Conservation (phyloP, 495 filamentous ascomycete species). For the Penicillium lagena region DNA sequence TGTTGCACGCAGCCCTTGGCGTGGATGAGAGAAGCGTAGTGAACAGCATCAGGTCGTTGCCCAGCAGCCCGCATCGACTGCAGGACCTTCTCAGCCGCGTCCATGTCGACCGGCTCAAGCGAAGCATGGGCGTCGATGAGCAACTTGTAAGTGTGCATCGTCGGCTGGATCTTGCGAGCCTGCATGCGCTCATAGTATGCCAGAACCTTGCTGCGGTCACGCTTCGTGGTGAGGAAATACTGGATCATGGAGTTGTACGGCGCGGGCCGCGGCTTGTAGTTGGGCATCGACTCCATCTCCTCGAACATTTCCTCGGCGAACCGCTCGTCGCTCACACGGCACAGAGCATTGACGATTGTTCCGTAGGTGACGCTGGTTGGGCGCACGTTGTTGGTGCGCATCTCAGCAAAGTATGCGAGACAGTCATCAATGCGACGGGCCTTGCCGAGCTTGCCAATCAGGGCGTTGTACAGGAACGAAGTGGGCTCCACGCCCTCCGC, state of each 20-base stretch:
- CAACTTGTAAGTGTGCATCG: conserved; percentile 94
- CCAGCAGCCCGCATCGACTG: conserved; percentile 69
- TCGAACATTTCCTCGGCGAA: conserved; percentile 98
- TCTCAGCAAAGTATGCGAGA: conserved; percentile 94
- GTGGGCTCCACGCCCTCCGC: conserved; percentile 91
- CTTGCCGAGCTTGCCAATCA: conserved; percentile 97
- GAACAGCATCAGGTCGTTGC: conserved; percentile 77
- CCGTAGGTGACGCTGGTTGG: conserved; percentile 97
- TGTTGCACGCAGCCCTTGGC: conserved; percentile 92
- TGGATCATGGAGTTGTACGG: conserved; percentile 99
- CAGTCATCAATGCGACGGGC: conserved; percentile 96
- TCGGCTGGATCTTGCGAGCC: conserved; percentile 78
- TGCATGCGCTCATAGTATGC: conserved; percentile 94
- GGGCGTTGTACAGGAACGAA: conserved; percentile 95
- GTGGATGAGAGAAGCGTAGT: conserved; percentile 93
- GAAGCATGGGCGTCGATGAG: conserved; percentile 94
- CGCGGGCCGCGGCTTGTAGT: conserved; percentile 95
- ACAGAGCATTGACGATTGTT: conserved; percentile 95
- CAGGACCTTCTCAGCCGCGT: conserved; percentile 79
- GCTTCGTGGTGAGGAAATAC: conserved; percentile 96
- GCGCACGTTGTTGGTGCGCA: conserved; percentile 86
- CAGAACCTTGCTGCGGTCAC: conserved; percentile 89
- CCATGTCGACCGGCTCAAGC: conserved; percentile 86
- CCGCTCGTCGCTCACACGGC: conserved; percentile 93
- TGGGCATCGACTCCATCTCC: conserved; percentile 98